Base-by-base conservation (phyloP, 2,329 filamentous ascomycete species). In the Pseudogymnoascus sp. region DNA sequence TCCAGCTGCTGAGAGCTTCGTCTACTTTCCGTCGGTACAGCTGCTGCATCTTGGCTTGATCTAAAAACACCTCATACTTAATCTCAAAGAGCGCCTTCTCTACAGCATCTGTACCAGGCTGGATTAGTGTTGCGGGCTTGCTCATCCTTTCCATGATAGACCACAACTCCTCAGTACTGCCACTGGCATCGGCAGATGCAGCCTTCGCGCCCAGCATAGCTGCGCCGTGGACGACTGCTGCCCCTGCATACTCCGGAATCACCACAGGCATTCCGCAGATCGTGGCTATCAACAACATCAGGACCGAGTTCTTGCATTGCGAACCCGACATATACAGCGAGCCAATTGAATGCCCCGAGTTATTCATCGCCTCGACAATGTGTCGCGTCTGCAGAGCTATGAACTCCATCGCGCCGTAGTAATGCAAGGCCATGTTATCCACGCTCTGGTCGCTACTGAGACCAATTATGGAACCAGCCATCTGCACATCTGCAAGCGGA, bases 161-260 rank as follows among this genome's bases (percentile, higher is more conserved):
- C 95, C 95, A 99, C 66, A 99, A 79, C 42, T 89, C 85, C 78
- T 97, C 93, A 0, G 90, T 93, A 71, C 88, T 87, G 50, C 91
- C 90, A 9, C 89, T 82, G 40, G 82, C 82, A 71, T 89, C 87
- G 33, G 89, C 88, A 70, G 89, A 95, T 6, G 93, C 95, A n/a
- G 95, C 95, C 78, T 97, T 97, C 64, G 92, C 95, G 40, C 95
- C 95, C 23, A 99, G 82, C 93, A 99, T 99, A 64, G 95, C 95
- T 7, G 95, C 95, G 10, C 95, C 95, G 73, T 97, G 93, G 26
- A 96, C 93, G 6, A 99, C 95, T 5, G 95, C 95, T 1, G 93
- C 93, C 73, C 96, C 90, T 65, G 97, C 91, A 72, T 99, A 97
- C 61, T 89, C 84, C 0, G 95, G 95, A 63, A 97, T 96, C 38